Evolutionary conservation across 352 stramenopile genomes (phyloP).

Genomic region (Globisporangium lucens): DNA sequence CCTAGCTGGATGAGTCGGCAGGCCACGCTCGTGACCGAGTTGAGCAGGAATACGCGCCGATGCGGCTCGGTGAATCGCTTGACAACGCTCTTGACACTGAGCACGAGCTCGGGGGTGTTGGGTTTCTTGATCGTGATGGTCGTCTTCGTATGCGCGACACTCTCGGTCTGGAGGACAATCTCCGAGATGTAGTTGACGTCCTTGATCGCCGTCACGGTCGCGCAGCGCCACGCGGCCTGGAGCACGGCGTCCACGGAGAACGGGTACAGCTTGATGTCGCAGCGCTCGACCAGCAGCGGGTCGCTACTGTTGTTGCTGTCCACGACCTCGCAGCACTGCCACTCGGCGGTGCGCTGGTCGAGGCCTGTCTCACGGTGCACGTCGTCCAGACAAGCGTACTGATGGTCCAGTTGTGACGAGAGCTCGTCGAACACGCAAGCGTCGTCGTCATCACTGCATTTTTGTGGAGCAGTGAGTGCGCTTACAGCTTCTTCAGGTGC

Average conservation of each 20-base stretch:
- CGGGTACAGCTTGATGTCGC: neutral
- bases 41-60: neutral
- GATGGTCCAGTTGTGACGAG: neutral
- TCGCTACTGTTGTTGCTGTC: neutral
- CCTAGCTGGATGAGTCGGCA: neutral
- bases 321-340: neutral
- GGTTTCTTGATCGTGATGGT: constrained; percentile 3
- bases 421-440: neutral
- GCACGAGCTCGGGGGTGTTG: neutral
- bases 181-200: neutral
- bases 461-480: neutral
- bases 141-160: constrained; percentile 1
- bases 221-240: neutral
- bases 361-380: neutral
- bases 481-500: neutral
- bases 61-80: neutral
- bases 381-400: neutral
- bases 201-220: neutral
- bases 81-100: neutral
- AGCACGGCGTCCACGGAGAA: neutral
- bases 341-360: neutral
- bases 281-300: neutral
- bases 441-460: neutral
- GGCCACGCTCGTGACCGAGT: neutral
- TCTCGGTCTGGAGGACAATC: neutral